These are phyloP conservation scores for Pseudocohnilembus persalinus DNA, from an alignment of 169 alveolate genomes.

Conservation along the genomic window DNA sequence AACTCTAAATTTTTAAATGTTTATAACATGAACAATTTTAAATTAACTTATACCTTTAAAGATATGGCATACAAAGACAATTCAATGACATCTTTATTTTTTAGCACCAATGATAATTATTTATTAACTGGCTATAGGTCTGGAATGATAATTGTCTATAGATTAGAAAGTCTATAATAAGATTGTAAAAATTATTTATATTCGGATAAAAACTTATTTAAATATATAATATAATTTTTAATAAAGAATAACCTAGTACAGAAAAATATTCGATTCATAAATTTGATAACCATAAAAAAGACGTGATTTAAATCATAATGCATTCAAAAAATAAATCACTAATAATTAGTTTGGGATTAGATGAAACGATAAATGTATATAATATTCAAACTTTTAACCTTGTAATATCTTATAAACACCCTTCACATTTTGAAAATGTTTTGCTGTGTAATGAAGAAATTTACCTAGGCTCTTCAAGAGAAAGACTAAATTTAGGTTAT, in stretches of 20 bases:
- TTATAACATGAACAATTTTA: too few species aligned
- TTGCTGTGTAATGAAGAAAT: not conserved
- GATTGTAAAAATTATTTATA: not conserved
- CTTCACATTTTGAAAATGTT: not conserved
- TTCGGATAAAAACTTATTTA: not conserved
- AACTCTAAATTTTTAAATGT: not conserved
- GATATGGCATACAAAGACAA: not conserved
- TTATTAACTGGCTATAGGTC: not conserved
- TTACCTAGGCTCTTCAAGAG: not conserved
- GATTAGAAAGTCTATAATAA: not conserved
- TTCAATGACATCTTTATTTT: not conserved
- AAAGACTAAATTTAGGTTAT: not conserved
- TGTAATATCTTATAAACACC: not conserved
- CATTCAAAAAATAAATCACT: not conserved
- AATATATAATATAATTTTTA: too few species aligned
- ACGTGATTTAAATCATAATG: too few species aligned
- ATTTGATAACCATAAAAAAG: not conserved
- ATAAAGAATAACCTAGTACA: not conserved
- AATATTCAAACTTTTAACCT: too few species aligned
- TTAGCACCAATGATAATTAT: too few species aligned
- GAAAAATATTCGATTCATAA: not conserved
- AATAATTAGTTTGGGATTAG: not conserved
- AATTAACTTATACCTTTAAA: too few species aligned
- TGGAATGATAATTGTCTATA: not conserved
- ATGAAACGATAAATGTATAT: not conserved